Evolutionary conservation across 2,329 filamentous ascomycete species (phyloP), one percentile per base, ranked within the genome.

Genomic region (Sporothrix curviconia): DNA sequence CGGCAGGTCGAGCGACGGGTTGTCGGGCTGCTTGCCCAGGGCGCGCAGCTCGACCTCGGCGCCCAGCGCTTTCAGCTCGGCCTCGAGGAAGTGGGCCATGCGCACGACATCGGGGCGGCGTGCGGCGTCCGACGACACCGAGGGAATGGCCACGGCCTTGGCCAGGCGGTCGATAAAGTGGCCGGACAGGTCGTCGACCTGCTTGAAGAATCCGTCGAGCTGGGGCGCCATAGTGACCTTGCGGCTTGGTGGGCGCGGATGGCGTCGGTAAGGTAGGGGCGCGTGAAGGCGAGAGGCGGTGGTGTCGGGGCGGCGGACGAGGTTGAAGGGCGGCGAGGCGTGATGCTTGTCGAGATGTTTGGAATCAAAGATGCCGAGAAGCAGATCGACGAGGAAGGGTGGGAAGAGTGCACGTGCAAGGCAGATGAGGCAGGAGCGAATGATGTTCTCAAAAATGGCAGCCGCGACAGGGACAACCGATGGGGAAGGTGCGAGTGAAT

Each of bases 121-220:
- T 65, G 87, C 86, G 69, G 94, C 90, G 62, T 96, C 92, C 49
- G 92, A 89, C 34, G 92, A 97, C 70, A 99, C 82, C 62, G 94
- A 99, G 19, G 94, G 94, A 67, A 99, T 99, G 54, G 92, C 92
- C 60, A 99, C 94, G 56, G 94, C 94, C 74, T 92, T 85, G 69
- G 89, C 83, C 60, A 99, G 84, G 66, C 92, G 87, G 66, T 95
- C 87, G 73, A 96, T 95, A 76, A 96, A 96, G 69, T 83, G 78
- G 64, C 85, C 82, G 52, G 90, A 82, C 67, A 92, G 79, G 70
- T 76, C 76, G 74, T 96, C 91, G 66, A 96, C 90, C 81, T 96
- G 85, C 75, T 90, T 85, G 80, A 96, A 97, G 79, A 88, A 97
- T 63, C 86, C 81, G 72, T 96, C 90, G 65, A 99, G 84, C 72